Percentiles rank a stretch among this genome's conserved stretches.
phyloP scores from a whole-genome alignment of 2,329 filamentous ascomycete species.

The Calonectria crousiana region DNA sequence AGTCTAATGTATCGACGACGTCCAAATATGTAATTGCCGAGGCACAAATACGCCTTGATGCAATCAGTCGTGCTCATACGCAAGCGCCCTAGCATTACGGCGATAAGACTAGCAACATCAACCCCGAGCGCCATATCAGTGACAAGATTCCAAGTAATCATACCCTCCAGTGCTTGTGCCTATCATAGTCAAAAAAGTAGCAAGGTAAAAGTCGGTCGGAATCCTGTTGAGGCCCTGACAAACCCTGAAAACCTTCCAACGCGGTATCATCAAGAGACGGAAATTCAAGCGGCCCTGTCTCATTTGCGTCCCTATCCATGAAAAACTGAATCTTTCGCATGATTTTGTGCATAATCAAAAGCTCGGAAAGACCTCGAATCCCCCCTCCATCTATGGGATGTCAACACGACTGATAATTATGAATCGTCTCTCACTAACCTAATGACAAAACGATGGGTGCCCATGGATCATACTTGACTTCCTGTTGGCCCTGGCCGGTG shows the following conservation, averaged over 20 bases:
- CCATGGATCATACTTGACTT: background rate
- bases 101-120: background rate
- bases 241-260: background rate
- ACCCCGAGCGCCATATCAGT: too few relatives aligned
- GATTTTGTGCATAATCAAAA: background rate
- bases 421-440: background rate
- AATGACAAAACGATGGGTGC: background rate
- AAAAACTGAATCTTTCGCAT: background rate
- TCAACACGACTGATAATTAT: background rate
- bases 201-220: background rate
- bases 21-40: constrained; percentile 5
- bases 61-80: background rate
- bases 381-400: background rate
- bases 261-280: background rate
- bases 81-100: background rate
- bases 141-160: background rate
- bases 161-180: constrained; percentile 7
- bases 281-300: background rate
- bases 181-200: constrained; percentile 10
- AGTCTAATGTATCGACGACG: background rate
- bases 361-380: background rate
- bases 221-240: background rate
- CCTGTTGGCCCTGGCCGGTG: background rate
- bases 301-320: background rate
- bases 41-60: background rate